Conservation (phyloP, 257 asterid genomes). For the Plantago elongata region DNA sequence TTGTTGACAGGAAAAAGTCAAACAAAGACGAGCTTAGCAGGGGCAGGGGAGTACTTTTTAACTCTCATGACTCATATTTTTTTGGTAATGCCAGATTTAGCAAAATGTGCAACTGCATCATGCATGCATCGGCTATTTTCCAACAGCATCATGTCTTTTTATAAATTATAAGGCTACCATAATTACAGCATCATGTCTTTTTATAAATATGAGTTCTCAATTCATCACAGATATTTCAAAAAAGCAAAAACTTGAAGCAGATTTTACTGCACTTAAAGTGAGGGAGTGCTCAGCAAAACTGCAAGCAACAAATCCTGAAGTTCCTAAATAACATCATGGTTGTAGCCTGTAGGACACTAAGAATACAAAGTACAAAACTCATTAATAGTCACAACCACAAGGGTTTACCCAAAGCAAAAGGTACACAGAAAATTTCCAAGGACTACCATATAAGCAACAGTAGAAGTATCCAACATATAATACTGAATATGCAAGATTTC, state of each 20-base stretch:
- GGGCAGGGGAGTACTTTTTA: conserved; percentile 1
- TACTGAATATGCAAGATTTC: neutral
- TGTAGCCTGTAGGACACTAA: neutral
- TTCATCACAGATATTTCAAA: neutral
- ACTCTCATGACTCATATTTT: neutral
- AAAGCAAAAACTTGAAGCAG: conserved; percentile 5
- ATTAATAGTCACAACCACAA: neutral
- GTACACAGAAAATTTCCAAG: neutral
- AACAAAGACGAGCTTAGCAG: no score
- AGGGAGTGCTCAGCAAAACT: conserved; percentile 13
- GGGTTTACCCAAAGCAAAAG: neutral
- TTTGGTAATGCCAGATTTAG: conserved; percentile 1
- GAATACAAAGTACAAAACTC: neutral
- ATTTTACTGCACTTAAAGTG: conserved; percentile 3
- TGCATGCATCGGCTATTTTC: conserved; percentile 7
- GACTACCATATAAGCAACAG: neutral
- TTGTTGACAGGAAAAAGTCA: no score
- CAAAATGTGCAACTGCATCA: neutral
- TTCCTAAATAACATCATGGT: conserved; percentile 8
- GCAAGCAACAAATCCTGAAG: conserved; percentile 2
- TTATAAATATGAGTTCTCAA: neutral
- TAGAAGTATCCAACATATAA: neutral
- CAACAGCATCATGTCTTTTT: neutral
- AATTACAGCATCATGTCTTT: neutral
- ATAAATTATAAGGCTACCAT: neutral